Conservation (phyloP, 306 rosid genomes). For the Dryas octopetala region DNA sequence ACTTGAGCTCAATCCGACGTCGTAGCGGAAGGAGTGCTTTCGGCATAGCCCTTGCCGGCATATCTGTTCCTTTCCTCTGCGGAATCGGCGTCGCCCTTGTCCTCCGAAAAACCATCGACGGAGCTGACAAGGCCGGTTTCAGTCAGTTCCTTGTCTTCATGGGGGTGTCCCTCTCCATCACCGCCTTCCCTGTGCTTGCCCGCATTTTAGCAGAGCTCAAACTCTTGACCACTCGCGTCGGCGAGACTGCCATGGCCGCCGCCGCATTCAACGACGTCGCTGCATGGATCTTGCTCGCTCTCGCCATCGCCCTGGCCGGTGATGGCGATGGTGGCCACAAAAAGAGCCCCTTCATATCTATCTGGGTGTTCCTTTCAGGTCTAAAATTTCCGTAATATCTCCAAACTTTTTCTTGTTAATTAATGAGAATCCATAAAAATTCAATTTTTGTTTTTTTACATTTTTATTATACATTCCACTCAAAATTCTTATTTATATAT, state of each 20-base stretch:
- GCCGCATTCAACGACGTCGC: conserved; percentile 87
- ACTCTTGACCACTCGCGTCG: conserved; percentile 65
- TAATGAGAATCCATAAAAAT: too few species aligned
- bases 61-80: conserved; percentile 56
- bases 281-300: conserved; percentile 81
- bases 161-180: conserved; percentile 85
- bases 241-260: conserved; percentile 89
- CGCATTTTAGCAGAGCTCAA: conserved; percentile 88
- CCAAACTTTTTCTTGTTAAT: too few species aligned
- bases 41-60: conserved; percentile 68
- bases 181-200: conserved; percentile 88
- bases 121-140: conserved; percentile 58
- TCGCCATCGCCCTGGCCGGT: conserved; percentile 73
- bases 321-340: conserved; percentile 28
- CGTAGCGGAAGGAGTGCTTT: conserved; percentile 57
- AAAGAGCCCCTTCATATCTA: conserved; percentile 57
- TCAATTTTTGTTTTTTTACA: too few species aligned
- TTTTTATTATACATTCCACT: too few species aligned
- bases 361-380: conserved; percentile 82
- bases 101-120: conserved; percentile 61
- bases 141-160: conserved; percentile 70
- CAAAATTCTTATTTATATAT: too few species aligned
- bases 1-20: conserved; percentile 55
- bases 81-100: conserved; percentile 71
- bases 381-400: neutral